These are phyloP conservation scores for Talaromyces funiculosus DNA, from an alignment of 2,329 filamentous ascomycete species.

Conservation along the genomic window DNA sequence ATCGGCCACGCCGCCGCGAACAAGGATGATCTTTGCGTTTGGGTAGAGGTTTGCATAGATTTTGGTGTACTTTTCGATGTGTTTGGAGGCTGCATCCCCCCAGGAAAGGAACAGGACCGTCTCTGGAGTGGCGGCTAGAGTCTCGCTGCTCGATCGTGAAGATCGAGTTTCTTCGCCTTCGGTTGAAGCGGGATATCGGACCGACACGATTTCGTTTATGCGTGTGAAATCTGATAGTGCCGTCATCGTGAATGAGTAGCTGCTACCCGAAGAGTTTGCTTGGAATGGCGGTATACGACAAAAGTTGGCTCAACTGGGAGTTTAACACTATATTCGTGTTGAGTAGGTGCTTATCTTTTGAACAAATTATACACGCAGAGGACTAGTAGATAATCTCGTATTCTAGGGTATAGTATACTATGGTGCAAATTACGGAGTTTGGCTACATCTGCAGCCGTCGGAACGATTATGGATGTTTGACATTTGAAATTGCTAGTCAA, in stretches of 20 bases:
- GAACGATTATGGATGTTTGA: not conserved
- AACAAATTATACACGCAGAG: not conserved
- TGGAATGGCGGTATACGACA: not conserved
- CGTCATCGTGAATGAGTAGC: not conserved
- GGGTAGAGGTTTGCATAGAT: not conserved
- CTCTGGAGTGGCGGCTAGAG: not conserved
- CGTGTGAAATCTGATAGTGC: not conserved
- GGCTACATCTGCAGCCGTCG: not conserved
- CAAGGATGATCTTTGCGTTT: not conserved
- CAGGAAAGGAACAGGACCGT: not conserved
- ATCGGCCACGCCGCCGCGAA: not conserved
- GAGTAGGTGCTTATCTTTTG: not conserved
- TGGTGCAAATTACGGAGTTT: not conserved
- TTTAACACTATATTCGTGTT: not conserved
- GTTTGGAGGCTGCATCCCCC: not conserved
- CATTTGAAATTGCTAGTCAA: too few relatives aligned
- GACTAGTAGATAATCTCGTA: not conserved
- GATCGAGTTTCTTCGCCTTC: not conserved
- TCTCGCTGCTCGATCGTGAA: not conserved
- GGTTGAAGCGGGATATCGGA: not conserved
- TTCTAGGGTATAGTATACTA: not conserved
- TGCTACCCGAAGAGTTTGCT: not conserved
- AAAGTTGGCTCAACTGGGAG: not conserved
- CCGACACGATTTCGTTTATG: not conserved
- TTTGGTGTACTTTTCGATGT: constrained; percentile 2